Evolutionary conservation across 1,284 basidiomycete species (phyloP).

Genomic region (Vanrija humicola): DNA sequence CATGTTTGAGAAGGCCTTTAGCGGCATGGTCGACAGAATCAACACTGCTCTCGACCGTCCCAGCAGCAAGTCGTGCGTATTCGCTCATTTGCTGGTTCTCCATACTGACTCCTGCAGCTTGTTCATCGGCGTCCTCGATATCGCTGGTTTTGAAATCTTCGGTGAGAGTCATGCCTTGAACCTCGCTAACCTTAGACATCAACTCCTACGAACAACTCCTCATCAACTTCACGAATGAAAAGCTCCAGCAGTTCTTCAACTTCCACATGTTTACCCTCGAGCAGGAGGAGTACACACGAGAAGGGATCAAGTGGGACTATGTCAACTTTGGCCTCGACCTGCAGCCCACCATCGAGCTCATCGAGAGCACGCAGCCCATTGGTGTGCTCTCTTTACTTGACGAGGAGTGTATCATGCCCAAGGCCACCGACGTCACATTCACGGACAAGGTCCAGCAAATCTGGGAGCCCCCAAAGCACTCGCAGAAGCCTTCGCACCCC

Average conservation of each 20-base stretch:
- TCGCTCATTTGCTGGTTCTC: neutral
- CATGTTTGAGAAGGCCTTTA: conserved; percentile 95
- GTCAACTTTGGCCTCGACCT: conserved; percentile 97
- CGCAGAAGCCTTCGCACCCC: conserved; percentile 52
- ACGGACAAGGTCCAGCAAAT: conserved; percentile 71
- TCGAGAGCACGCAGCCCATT: conserved; percentile 69
- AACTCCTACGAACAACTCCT: conserved; percentile 96
- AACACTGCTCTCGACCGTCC: conserved; percentile 92
- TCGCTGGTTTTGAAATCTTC: conserved; percentile 96
- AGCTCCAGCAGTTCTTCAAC: conserved; percentile 93
- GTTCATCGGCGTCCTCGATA: conserved; percentile 98
- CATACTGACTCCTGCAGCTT: conserved; percentile 49
- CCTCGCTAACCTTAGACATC: conserved; percentile 22
- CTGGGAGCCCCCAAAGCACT: conserved; percentile 41
- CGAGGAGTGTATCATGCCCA: conserved; percentile 99
- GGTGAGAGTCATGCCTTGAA: conserved; percentile 23
- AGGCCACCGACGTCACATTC: conserved; percentile 91
- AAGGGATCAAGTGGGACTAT: conserved; percentile 97
- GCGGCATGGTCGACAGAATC: conserved; percentile 87
- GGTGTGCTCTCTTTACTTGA: conserved; percentile 92
- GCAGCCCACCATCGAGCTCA: conserved; percentile 97
- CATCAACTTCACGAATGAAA: conserved; percentile 99
- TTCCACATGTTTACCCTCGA: conserved; percentile 99
- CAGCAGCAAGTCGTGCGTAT: conserved; percentile 66
- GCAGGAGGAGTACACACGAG: conserved; percentile 96